Percentiles rank a stretch among this genome's conserved stretches.
These are phyloP conservation scores for Penicillium turbatum DNA, from an alignment of 495 filamentous ascomycete species.

Conservation along the genomic window DNA sequence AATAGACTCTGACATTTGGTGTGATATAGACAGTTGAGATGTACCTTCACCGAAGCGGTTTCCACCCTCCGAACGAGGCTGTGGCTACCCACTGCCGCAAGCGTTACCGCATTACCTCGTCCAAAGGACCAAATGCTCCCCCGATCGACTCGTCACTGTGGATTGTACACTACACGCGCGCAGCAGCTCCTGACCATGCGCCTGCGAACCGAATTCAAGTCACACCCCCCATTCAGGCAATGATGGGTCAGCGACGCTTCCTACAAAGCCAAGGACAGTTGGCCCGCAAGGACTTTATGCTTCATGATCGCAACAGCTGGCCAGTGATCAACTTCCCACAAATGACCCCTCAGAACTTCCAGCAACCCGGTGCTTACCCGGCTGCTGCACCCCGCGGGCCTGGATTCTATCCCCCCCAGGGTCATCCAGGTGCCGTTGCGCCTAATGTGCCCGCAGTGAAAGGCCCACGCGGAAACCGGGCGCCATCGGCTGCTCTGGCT, in stretches of 20 bases:
- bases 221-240: slow-evolving; percentile 52
- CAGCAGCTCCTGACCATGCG: slow-evolving; percentile 66
- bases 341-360: slow-evolving; percentile 38
- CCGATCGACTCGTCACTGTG: slow-evolving; percentile 76
- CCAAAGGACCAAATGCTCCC: slow-evolving; percentile 56
- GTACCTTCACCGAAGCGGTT: slow-evolving; percentile 74
- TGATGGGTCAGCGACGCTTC: slow-evolving; percentile 60
- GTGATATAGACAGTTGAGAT: slow-evolving; percentile 66
- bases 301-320: slow-evolving; percentile 84
- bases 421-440: slow-evolving; percentile 24
- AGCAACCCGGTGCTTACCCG: slow-evolving; percentile 29
- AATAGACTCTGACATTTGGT: neutral
- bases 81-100: slow-evolving; percentile 69
- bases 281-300: slow-evolving; percentile 87
- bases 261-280: slow-evolving; percentile 77
- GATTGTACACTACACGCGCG: slow-evolving; percentile 86
- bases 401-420: slow-evolving; percentile 39
- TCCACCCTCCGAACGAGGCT: slow-evolving; percentile 60
- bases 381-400: slow-evolving; percentile 32
- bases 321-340: slow-evolving; percentile 72
- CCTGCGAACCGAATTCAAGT: slow-evolving; percentile 60
- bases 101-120: slow-evolving; percentile 74
- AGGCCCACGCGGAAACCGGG: slow-evolving; percentile 38
- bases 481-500: slow-evolving; percentile 32
- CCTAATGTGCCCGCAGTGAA: slow-evolving; percentile 30